Conservation (phyloP, 2,329 filamentous ascomycete species). For the Lojkania enalia region DNA sequence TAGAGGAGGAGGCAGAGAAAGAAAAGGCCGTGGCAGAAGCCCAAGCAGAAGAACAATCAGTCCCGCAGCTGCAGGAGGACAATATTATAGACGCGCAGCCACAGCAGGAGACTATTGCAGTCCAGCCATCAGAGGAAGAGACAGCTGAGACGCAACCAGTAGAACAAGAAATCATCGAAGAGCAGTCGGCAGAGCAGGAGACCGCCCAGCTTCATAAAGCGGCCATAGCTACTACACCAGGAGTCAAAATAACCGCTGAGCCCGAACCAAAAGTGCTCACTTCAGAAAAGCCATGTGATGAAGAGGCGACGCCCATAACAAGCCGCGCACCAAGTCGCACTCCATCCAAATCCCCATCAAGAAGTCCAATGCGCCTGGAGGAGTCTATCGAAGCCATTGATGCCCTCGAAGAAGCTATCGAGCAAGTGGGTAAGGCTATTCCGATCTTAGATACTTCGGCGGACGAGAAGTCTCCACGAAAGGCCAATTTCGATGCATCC, state of each 20-base stretch:
- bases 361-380: conserved; percentile 44
- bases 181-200: background rate
- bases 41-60: conserved; percentile 7
- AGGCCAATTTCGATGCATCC: conserved; percentile 15
- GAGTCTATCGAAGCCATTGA: conserved; percentile 57
- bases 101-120: background rate
- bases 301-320: conserved; percentile 21
- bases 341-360: conserved; percentile 23
- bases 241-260: conserved; percentile 26
- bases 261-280: conserved; percentile 35
- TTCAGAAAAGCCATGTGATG: conserved; percentile 31
- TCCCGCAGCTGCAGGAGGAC: conserved; percentile 4
- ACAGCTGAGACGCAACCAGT: background rate
- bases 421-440: conserved; percentile 49
- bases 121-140: background rate
- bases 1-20: background rate
- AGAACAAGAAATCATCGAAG: background rate
- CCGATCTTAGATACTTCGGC: conserved; percentile 38
- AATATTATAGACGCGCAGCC: background rate
- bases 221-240: conserved; percentile 12
- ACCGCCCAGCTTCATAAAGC: background rate
- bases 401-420: conserved; percentile 56
- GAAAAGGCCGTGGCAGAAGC: conserved; percentile 12
- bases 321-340: conserved; percentile 28
- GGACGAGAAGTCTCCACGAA: conserved; percentile 35